Evolutionary conservation across 257 asterid species (phyloP), one percentile per base, ranked within the genome.

Genomic region (Capsicum pubescens): DNA sequence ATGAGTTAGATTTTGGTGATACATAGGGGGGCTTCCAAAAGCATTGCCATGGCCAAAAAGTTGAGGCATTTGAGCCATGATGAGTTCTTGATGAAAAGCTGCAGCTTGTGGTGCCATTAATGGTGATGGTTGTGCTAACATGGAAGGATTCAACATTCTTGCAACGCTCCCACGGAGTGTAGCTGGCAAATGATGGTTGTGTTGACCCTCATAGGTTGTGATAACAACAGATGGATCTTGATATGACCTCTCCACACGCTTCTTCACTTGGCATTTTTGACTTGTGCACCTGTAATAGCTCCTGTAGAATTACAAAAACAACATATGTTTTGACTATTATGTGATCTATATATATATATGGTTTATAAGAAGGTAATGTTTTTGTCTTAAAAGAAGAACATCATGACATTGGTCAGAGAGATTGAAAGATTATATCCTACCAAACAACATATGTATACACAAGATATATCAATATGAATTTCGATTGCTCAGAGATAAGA

Each of bases 251-350:
- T 94, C 97, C 0, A 94, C 94, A 2, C 93, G 90, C 55, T 94
- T 94, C 91, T 94, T 94, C 86, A 94, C 98, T 39, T 70, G 86
- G 61, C 98, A 94, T 83, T 94, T 93, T 21, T 92, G 96, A 10
- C 97, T 93, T 14, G 98, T 93, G 91, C 97, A 94, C 42, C 98
- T 85, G n/a, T 94, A 94, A 85, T 93, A 94, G 90, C 98, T 94
- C 84, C 97, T 94, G 32, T 26, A 92, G 84, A 76, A 58, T 50
- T 14, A 35, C 48, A 67, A 46, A 19, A n/a, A 70, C 3, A 0
- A 32, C 0, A 26, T n/a, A n/a, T n/a, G n/a, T n/a, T n/a, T n/a
- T n/a, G 10, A 21, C 16, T 63, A 11, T 63, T 9, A 39, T 39
- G 44, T 39, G 44, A 3, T 39, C 44, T 21, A 63, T 26, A 26